phyloP scores from a whole-genome alignment of 2,329 filamentous ascomycete species.

The Cadophora luteo-olivacea region DNA sequence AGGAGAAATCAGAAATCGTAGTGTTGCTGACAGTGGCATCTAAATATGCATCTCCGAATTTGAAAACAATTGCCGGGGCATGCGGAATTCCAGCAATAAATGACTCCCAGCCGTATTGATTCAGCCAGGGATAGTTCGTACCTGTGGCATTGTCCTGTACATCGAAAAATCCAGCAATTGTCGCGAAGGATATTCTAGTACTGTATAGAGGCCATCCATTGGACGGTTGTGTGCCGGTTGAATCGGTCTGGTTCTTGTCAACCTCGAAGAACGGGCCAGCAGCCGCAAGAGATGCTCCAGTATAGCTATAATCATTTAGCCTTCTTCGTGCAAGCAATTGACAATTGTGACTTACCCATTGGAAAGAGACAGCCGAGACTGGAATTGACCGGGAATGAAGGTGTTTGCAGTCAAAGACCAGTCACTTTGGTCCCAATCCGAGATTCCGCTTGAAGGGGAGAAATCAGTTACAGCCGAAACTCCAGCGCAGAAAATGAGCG shows the following conservation, averaged over 20 bases:
- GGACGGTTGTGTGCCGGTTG: conserved; percentile 46
- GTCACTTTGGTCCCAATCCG: conserved; percentile 40
- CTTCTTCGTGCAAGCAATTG: background rate
- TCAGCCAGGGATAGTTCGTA: conserved; percentile 71
- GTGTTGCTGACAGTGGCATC: conserved; percentile 64
- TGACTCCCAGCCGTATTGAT: conserved; percentile 73
- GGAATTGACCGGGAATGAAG: conserved; percentile 42
- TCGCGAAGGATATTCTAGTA: conserved; percentile 68
- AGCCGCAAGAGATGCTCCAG: conserved; percentile 42
- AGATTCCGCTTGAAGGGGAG: conserved; percentile 37
- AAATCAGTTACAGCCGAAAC: conserved; percentile 39
- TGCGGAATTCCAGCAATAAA: conserved; percentile 76
- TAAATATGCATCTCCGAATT: conserved; percentile 60
- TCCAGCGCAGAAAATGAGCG: background rate
- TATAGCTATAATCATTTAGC: conserved; percentile 37
- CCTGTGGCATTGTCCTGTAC: conserved; percentile 62
- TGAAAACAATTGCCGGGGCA: conserved; percentile 65
- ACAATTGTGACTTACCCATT: conserved; percentile 41
- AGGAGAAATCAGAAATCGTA: conserved; percentile 65
- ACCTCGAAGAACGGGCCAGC: conserved; percentile 44
- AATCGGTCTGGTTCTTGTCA: conserved; percentile 43
- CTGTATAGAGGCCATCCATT: conserved; percentile 74
- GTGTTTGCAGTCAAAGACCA: conserved; percentile 41
- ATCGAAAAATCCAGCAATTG: conserved; percentile 72
- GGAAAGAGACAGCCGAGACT: conserved; percentile 42